These are phyloP conservation scores for Fusarium vanettenii DNA, from an alignment of 2,329 filamentous ascomycete genomes.

Conservation along the genomic window DNA sequence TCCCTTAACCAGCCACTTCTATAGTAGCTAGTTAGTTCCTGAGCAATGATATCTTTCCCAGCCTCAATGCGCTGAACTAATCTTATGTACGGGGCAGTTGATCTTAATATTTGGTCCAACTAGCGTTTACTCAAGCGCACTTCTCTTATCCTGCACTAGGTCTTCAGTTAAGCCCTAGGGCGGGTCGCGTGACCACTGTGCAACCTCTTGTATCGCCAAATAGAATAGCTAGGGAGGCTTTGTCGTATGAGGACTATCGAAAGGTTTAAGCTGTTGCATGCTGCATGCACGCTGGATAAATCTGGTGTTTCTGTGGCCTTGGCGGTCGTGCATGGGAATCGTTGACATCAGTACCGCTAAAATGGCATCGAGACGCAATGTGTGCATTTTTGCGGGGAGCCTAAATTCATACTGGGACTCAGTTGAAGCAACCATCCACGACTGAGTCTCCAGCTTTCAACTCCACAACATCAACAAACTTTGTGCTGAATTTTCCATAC, in stretches of 20 bases:
- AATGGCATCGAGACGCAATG: slow-evolving; percentile 34
- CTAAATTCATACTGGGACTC: slow-evolving; percentile 18
- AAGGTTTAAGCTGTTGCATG: background rate
- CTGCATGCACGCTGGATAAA: background rate
- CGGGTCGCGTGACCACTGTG: background rate
- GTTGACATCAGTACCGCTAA: slow-evolving; percentile 41
- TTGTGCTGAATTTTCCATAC: slow-evolving; percentile 14
- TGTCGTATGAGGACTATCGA: background rate
- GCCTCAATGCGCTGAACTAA: background rate
- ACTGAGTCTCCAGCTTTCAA: slow-evolving; percentile 5
- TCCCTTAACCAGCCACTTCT: background rate
- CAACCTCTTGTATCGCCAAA: background rate
- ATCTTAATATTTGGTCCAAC: background rate
- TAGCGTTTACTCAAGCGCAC: background rate
- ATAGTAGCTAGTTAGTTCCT: background rate
- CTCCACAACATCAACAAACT: slow-evolving; percentile 18
- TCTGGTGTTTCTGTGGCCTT: background rate
- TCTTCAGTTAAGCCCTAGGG: background rate
- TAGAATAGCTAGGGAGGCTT: background rate
- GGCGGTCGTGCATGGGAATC: background rate
- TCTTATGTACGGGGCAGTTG: background rate
- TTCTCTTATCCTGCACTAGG: background rate
- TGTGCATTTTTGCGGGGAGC: slow-evolving; percentile 31
- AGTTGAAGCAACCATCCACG: slow-evolving; percentile 9
- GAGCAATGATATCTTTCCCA: background rate